Percentiles rank a stretch among this genome's conserved stretches.
Conservation (phyloP, 164 flowering plant species). For the Vitis vinifera region ASM3070453v1 NC_081818.1:7766001-7766500, state of each 20-base stretch:
- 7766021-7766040: too few species aligned
- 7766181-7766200: conserved; percentile 53
- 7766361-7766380: conserved; percentile 3
- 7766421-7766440: background rate
- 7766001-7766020: too few species aligned
- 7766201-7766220: conserved; percentile 51
- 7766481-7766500: background rate
- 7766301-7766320: conserved; percentile 54
- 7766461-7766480: background rate
- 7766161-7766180: conserved; percentile 50
- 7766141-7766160: conserved; percentile 51
- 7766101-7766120: conserved; percentile 46
- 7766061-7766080: background rate
- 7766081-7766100: conserved; percentile 23
- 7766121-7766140: conserved; percentile 42
- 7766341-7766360: conserved; percentile 6
- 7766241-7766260: conserved; percentile 51
- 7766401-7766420: background rate
- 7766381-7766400: background rate
- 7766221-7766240: conserved; percentile 44
- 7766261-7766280: conserved; percentile 35
- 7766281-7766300: conserved; percentile 39
- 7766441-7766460: background rate
- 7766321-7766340: conserved; percentile 28
- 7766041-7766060: too few species aligned